phyloP scores from a whole-genome alignment of 2,329 filamentous ascomycete species.

The Thielaviopsis euricoi region DNA sequence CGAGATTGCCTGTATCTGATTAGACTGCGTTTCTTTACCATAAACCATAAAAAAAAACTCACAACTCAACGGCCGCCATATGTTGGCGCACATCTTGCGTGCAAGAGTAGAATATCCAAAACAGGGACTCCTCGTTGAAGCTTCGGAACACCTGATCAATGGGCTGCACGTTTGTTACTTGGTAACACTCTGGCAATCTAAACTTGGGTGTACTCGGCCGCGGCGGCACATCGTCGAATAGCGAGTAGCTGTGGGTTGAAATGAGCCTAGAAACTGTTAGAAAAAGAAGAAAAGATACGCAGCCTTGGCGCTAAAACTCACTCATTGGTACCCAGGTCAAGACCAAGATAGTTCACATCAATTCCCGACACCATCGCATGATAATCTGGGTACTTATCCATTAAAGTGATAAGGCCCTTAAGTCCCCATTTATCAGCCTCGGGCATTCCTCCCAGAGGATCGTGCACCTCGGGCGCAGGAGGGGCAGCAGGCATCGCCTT shows the following conservation, averaged over 20 bases:
- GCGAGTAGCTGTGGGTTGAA: conserved; percentile 42
- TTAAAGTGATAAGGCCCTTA: conserved; percentile 45
- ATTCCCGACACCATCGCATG: conserved; percentile 43
- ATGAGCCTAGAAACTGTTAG: conserved; percentile 25
- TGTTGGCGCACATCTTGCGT: conserved; percentile 46
- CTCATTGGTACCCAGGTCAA: conserved; percentile 42
- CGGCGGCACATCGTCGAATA: conserved; percentile 43
- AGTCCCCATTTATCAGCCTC: conserved; percentile 47
- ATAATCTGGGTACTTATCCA: conserved; percentile 48
- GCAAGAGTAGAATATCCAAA: conserved; percentile 55
- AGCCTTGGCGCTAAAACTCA: conserved; percentile 21
- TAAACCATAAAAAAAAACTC: conserved; percentile 17
- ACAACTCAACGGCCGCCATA: conserved; percentile 47
- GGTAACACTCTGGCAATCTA: conserved; percentile 48
- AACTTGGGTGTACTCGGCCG: conserved; percentile 40
- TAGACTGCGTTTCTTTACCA: neutral
- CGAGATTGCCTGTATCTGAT: conserved; percentile 33
- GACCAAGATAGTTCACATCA: conserved; percentile 38
- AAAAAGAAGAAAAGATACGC: neutral
- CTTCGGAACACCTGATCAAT: conserved; percentile 48
- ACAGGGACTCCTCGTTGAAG: conserved; percentile 52
- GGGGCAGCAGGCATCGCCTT: conserved; percentile 18
- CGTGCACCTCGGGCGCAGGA: conserved; percentile 27
- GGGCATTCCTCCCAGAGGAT: conserved; percentile 45
- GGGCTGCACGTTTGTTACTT: conserved; percentile 47